A percentile compares a stretch with the other conserved stretches of the same genome.
phyloP scores from a whole-genome alignment of 2,329 filamentous ascomycete genomes.

The Diaporthe destruens region DNA sequence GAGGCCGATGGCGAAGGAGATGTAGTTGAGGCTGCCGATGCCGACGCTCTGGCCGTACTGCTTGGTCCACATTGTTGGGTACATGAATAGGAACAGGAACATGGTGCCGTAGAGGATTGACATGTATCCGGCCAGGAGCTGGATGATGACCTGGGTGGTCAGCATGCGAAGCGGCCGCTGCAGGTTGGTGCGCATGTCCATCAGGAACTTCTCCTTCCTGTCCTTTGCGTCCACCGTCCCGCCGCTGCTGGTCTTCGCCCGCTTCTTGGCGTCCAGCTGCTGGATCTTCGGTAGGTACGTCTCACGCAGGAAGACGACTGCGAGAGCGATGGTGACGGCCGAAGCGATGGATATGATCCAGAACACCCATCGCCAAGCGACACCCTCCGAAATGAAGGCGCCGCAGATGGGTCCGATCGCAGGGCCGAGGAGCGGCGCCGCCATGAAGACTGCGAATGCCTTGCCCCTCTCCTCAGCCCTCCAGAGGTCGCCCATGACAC shows the following conservation, averaged over 20 bases:
- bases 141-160: conserved; percentile 64
- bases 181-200: conserved; percentile 47
- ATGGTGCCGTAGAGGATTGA: conserved; percentile 62
- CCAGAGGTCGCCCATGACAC: conserved; percentile 60
- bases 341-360: conserved; percentile 71
- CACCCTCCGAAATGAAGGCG: conserved; percentile 73
- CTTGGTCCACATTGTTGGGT: conserved; percentile 58
- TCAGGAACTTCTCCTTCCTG: neutral
- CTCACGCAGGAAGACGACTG: conserved; percentile 70
- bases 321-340: conserved; percentile 67
- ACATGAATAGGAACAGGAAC: conserved; percentile 62
- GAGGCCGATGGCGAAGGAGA: conserved; percentile 52
- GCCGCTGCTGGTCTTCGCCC: neutral
- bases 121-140: conserved; percentile 63
- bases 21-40: conserved; percentile 54
- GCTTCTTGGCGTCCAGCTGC: neutral
- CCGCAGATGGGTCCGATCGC: conserved; percentile 75
- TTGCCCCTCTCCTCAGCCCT: conserved; percentile 69
- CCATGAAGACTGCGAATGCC: conserved; percentile 69
- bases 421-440: conserved; percentile 74
- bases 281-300: conserved; percentile 71
- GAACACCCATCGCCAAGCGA: conserved; percentile 79
- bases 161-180: conserved; percentile 56
- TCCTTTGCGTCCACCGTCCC: neutral
- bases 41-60: conserved; percentile 51